Evolutionary conservation across 2,329 filamentous ascomycete genomes (phyloP).

Genomic region (Hypoxylon sp.): DNA sequence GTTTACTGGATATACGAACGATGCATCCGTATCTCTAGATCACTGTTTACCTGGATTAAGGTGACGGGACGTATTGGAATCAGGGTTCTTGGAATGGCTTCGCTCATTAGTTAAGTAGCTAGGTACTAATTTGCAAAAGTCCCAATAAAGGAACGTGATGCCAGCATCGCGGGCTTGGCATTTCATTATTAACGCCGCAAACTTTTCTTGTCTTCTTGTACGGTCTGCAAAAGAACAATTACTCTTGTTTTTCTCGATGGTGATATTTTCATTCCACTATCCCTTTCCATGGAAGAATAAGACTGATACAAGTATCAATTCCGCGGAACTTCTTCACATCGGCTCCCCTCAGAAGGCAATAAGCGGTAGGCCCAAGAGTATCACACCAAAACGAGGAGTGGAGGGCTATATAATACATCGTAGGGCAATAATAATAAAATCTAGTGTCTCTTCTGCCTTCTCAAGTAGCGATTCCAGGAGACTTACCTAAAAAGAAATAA

Average conservation of each 20-base stretch:
- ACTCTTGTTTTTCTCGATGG: not conserved
- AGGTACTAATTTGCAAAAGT: slow-evolving; percentile 19
- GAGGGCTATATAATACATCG: slow-evolving; percentile 9
- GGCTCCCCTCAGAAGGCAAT: not conserved
- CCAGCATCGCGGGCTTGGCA: slow-evolving; percentile 9
- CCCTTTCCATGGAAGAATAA: not conserved
- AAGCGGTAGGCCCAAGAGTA: not conserved
- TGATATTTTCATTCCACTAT: not conserved
- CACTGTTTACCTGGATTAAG: slow-evolving; percentile 4
- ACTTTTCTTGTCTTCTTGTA: not conserved
- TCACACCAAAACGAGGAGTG: not conserved
- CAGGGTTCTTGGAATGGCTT: not conserved
- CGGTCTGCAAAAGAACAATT: not conserved
- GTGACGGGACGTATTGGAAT: slow-evolving; percentile 5
- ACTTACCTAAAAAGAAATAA: slow-evolving; percentile 31
- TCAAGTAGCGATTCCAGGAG: not conserved
- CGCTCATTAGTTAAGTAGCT: slow-evolving; percentile 4
- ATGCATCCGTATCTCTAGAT: slow-evolving; percentile 8
- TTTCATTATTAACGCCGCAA: not conserved
- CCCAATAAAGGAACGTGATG: slow-evolving; percentile 8
- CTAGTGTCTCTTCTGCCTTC: not conserved
- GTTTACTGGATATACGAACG: not conserved
- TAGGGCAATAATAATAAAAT: slow-evolving; percentile 1
- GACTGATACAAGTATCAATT: not conserved
- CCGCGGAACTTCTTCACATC: not conserved